Base-by-base conservation (phyloP, 192 early-diverging fungal genomes). In the Podila verticillata region DNA sequence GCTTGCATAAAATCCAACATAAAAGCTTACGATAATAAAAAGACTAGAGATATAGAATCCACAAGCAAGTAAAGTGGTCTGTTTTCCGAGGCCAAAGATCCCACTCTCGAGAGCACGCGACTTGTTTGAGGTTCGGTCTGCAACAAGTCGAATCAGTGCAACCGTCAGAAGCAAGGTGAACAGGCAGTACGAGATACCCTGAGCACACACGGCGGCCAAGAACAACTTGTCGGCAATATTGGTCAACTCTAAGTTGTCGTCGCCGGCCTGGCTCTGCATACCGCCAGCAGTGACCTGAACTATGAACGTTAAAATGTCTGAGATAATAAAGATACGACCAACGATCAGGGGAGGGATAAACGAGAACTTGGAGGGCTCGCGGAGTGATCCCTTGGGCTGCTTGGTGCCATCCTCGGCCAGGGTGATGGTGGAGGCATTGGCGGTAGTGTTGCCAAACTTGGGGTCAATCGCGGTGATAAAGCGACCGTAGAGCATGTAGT, bases 401-500 rank as follows among this genome's bases (percentile, higher is more conserved):
- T 44, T 44, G 39, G 39, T 44, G 39, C 39, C 39, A 44, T 44
- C 39, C 15, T 44, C 39, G 39, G 39, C 39, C 39, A 44, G 39
- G 0, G 39, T 44, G 39, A 15, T 44, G 3, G 39, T 44, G 13
- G 39, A 44, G 39, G 39, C 39, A 44, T 44, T 44, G 39, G 39
- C 17, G 39, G 39, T 1, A 44, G 17, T 7, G 15, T 44, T 26
- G 9, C 32, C 57, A 13, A 75, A 69, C 24, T 69, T 32, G 0
- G 74, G 74, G 22, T 75, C 74, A n/a, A 75, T 57, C 0, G 67
- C 74, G 9, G 62, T 36, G 22, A 75, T 54, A 12, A 75, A 24
- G 15, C 74, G 54, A 2, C 74, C 74, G 19, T 75, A 75, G 57
- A 75, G 74, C 74, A 75, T 75, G 48, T 69, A 75, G 62, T 75